Evolutionary conservation across 192 early-diverging fungal species (phyloP).

Genomic region (Kickxella alabastrina): DNA sequence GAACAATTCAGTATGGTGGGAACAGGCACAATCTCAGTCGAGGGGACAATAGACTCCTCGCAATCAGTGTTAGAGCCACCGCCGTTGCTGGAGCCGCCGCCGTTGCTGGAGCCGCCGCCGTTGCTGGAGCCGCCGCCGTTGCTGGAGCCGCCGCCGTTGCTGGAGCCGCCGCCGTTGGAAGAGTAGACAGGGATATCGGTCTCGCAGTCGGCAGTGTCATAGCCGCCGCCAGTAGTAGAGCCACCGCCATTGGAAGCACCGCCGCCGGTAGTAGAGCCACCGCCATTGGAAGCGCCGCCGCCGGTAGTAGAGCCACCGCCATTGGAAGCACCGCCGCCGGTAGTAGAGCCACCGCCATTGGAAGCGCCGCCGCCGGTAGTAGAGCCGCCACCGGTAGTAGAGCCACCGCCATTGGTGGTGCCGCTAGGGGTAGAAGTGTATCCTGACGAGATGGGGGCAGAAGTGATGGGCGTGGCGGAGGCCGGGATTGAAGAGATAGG

Average conservation of each 20-base stretch:
- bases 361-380: conserved; percentile 6
- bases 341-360: conserved; percentile 7
- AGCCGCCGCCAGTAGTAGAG: conserved; percentile 8
- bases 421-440: conserved; percentile 1
- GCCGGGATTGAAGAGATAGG: no score
- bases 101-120: conserved; percentile 9
- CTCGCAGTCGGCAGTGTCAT: conserved; percentile 3
- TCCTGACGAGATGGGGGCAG: background rate
- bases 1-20: no score
- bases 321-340: conserved; percentile 12
- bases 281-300: background rate
- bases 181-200: background rate
- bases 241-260: conserved; percentile 8
- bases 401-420: conserved; percentile 13
- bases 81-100: background rate
- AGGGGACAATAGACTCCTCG: background rate
- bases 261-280: conserved; percentile 3
- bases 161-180: background rate
- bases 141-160: background rate
- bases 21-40: conserved; percentile 1
- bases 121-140: conserved; percentile 4
- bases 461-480: no score
- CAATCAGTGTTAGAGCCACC: conserved; percentile 1
- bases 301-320: conserved; percentile 15
- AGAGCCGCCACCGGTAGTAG: conserved; percentile 1